Base-by-base conservation (phyloP, 257 asterid species). In the Salvia hispanica region DNA sequence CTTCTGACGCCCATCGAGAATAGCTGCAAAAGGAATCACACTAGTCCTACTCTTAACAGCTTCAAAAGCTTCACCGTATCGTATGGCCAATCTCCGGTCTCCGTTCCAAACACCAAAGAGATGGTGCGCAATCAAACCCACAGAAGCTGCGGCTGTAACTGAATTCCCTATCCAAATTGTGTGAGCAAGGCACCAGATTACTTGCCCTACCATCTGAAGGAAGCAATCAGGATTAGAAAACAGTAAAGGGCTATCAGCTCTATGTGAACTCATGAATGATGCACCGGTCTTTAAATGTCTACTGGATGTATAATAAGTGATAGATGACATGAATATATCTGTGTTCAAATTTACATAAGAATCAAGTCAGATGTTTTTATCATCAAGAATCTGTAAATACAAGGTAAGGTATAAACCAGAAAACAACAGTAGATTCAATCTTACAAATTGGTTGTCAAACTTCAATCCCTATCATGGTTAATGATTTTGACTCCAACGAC, bases 41-140 rank as follows among this genome's bases (percentile, higher is more conserved):
- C 99, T 94, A 2, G 97, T 94, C 77, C 97, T 83, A 64, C 67
- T 74, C 80, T 88, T 91, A 16, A 94, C 87, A 3, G 6, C 84
- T 74, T 94, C 90, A 53, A 94, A 94, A 60, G 88, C 96, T 70
- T 88, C 92, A 3, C 97, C 99, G 15, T 91, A 77, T 31, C 97
- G 78, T 9, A 80, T 80, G 48, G 84, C 89, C 77, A 94, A 71
- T 70, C 99, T 83, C 15, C 97, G 78, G 75, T 94, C 99, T 25
- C 99, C 99, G 61, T 87, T 94, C 99, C 99, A 91, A 21, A 82
- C 96, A 9, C 99, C 97, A 72, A 91, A 88, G 12, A 94, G 75
- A 77, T 94, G 99, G 88, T 94, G 99, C 4, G 86, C 95, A 0
- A 94, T 94, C 78, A 94, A 79, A 54, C 99, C 99, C 42, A 77